Base-by-base conservation (phyloP, 805 yeast species). In the Tetrapisispora taiwanensis region DNA sequence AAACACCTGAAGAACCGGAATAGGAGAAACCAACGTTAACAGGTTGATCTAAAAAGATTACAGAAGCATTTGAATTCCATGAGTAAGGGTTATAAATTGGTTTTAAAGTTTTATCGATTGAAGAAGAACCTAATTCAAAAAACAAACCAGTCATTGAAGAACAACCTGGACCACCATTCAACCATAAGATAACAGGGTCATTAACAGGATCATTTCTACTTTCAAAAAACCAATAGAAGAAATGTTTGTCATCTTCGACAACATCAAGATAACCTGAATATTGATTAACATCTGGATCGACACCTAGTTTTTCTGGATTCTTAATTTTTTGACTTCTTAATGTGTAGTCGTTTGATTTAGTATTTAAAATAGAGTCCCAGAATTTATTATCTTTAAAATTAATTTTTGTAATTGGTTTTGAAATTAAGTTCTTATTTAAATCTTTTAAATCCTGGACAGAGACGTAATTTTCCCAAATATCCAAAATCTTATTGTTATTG, bases 131-230 rank as follows among this genome's bases (percentile, higher is more conserved):
- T 58, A 88, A 73, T 63, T 90, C 97, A 58, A 89, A 87, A 55
- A 90, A 78, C 46, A 89, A 69, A 8, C 97, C 97, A 30, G 94
- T 85, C 59, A 87, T 67, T 1, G 95, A 85, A 0, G 95, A 85
- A 61, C 97, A 89, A 12, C 97, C 97, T 31, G 97, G 97, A 5
- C 97, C 96, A 51, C 97, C 97, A 60, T 89, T 89, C 54, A 89
- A 71, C 97, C 90, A 84, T 50, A 82, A 65, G 44, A 90, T 74
- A 19, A 88, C 73, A 1, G 97, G 97, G 64, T 90, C 97, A 43
- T 70, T 84, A 43, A 63, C 66, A 4, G 97, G 97, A 62, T 86
- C 87, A 56, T 81, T 81, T 68, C 96, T 78, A 42, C 94, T 82
- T 65, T 89, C 97, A 54, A 90, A 90, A 57, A 82, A 81, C 95